Evolutionary conservation across 495 filamentous ascomycete species (phyloP), one percentile per base, ranked within the genome.

Genomic region (Amorphotheca resinae): DNA sequence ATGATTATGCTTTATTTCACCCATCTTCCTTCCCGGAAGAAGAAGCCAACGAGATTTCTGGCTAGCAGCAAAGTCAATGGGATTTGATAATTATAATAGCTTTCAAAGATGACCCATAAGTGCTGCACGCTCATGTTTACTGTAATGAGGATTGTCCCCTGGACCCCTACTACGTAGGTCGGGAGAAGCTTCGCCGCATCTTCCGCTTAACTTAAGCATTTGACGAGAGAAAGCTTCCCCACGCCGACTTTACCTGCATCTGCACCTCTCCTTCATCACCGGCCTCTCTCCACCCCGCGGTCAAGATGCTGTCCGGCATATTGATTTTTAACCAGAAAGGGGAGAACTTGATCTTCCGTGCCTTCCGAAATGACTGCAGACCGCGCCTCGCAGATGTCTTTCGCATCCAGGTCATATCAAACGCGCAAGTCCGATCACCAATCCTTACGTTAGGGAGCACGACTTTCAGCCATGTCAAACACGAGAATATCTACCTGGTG

Each of bases 301-400:
- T 38, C 69, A 80, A 51, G 42, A 96, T 96, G 91, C 71, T 96
- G 50, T 95, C 87, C 48, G 91, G 91, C 44, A 87, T 99, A 54
- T 74, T 99, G 35, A 76, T 99, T 52, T 99, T 99, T 70, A 99
- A 99, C 56, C 93, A 96, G 61, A 99, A 99, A 64, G 91, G 91
- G 67, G 91, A 99, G 70, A 95, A 95, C 62, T 83, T 99, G 50
- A 99, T 99, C 62, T 95, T 96, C 65, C 87, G 91, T 51, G 84
- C 93, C 53, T 99, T 95, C 65, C 87, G 91, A 54, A 91, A 89
- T 60, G 91, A 99, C 64, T 95, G 88, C 62, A 84, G 91, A 31
- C 91, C 91, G 16, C 84, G 91, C 15, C 82, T 99, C 33, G 89
- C 91, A 62, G 91, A 99, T 60, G 87, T 96, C 63, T 99, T 99